Base-by-base conservation (phyloP, 352 stramenopile species). In the Globisporangium spiculum region DNA sequence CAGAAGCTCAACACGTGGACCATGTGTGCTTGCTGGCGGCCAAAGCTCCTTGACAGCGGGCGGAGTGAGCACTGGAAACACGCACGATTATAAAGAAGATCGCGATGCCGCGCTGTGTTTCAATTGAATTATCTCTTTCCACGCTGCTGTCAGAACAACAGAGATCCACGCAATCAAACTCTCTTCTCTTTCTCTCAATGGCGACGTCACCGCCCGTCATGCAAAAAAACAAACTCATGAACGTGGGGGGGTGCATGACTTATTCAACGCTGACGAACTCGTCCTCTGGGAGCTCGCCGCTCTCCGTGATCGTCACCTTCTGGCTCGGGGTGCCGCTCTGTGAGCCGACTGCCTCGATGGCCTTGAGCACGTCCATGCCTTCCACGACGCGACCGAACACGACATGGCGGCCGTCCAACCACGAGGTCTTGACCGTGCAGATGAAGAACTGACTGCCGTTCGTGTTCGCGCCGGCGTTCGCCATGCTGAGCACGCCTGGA, bases 361-460 rank as follows among this genome's bases (percentile, higher is more conserved):
- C 90, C 73, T 98, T 94, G 41, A 99, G 85, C 60, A 99, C 88
- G 72, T 99, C 96, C 81, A 99, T 86, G 44, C 97, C 97, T 64
- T 96, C 80, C n/a, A 98, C 70, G 12, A 99, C 95, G 66, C 97
- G 97, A 62, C 98, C 98, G 72, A 99, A 94, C 26, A 94, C 87
- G 44, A 94, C 87, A 74, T 94, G 87, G 54, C 80, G 81, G 22
- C 84, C 91, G 61, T 97, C 91, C 69, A 97, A 78, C 90, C 90
- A 97, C 73, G 88, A 90, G 6, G 91, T 97, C 80, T 96, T 93
- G 69, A 95, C 91, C 22, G 90, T 97, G 75, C 84, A 95, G 68
- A 99, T 98, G 80, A 99, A 99, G 76, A 99, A 99, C 83, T 99
- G 96, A 65, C 89, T 98, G 57, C 96, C 95, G 82, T 99, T 99